phyloP scores from a whole-genome alignment of 345 rosid species.

The Citropsis articulata region DNA sequence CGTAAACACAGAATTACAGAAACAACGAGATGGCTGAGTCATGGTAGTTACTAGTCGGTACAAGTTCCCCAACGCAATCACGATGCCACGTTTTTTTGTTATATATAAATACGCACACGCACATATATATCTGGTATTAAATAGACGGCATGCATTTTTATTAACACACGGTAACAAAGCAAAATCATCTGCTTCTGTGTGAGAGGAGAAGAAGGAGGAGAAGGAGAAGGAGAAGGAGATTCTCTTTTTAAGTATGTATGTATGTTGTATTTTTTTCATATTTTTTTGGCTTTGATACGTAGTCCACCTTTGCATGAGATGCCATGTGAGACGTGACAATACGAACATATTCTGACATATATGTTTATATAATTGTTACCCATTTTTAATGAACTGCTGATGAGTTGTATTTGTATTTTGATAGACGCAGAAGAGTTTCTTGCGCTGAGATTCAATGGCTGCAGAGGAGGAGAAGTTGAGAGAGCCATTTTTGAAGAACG shows the following conservation, averaged over 20 bases:
- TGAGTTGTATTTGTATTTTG: not conserved
- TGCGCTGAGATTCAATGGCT: constrained; percentile 27
- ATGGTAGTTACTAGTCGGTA: too few species aligned
- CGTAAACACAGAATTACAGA: too few species aligned
- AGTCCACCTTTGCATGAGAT: not conserved
- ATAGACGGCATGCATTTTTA: not conserved
- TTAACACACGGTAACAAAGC: too few species aligned
- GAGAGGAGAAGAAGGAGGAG: not conserved
- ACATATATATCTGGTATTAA: too few species aligned
- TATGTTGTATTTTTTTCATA: not conserved
- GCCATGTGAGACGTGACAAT: not conserved
- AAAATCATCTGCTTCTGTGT: too few species aligned
- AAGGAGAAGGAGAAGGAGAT: not conserved
- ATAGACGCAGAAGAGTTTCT: not conserved
- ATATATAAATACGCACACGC: too few species aligned
- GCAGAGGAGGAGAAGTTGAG: constrained; percentile 31
- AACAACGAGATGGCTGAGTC: too few species aligned
- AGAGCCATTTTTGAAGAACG: constrained; percentile 53
- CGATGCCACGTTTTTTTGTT: too few species aligned
- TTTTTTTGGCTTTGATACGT: not conserved
- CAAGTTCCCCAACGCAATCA: too few species aligned
- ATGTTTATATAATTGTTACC: not conserved
- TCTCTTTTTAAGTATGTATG: too few species aligned
- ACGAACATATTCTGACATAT: not conserved
- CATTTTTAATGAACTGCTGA: not conserved